Conservation (phyloP, 2,329 filamentous ascomycete species). For the Aspergillus brunneoviolaceus region DNA sequence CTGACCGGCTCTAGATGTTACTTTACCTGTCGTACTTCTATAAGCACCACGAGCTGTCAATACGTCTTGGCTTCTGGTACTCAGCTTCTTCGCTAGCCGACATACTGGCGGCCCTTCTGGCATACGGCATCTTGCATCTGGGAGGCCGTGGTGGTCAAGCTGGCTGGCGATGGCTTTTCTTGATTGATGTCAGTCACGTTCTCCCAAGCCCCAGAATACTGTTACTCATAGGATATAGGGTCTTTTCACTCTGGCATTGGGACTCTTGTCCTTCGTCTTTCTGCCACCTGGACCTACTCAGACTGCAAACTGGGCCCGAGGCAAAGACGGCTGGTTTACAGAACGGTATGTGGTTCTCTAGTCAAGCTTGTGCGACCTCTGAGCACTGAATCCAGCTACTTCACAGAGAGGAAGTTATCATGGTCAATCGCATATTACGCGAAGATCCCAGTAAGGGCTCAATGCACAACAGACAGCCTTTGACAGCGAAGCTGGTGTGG, state of each 20-base stretch:
- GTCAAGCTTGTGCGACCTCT: not conserved
- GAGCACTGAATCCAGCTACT: not conserved
- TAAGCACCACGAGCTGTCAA: constrained; percentile 64
- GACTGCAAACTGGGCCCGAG: constrained; percentile 44
- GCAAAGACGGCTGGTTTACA: constrained; percentile 60
- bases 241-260: constrained; percentile 25
- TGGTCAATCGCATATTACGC: constrained; percentile 60
- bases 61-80: constrained; percentile 33
- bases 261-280: constrained; percentile 45
- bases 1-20: constrained; percentile 19
- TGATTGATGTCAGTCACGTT: constrained; percentile 38
- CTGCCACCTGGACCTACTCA: constrained; percentile 61
- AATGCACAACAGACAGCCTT: constrained; percentile 56
- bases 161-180: constrained; percentile 39
- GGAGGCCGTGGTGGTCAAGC: constrained; percentile 30
- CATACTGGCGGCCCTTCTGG: constrained; percentile 46
- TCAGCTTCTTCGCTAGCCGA: constrained; percentile 39
- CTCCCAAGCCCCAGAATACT: constrained; percentile 35
- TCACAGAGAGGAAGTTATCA: constrained; percentile 60
- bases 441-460: constrained; percentile 55
- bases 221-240: constrained; percentile 15
- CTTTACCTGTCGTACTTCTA: constrained; percentile 70
- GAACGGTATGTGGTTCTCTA: constrained; percentile 41
- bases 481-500: constrained; percentile 50
- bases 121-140: constrained; percentile 41